Evolutionary conservation across 495 filamentous ascomycete genomes (phyloP).

Genomic region (Xylaria grammica): DNA sequence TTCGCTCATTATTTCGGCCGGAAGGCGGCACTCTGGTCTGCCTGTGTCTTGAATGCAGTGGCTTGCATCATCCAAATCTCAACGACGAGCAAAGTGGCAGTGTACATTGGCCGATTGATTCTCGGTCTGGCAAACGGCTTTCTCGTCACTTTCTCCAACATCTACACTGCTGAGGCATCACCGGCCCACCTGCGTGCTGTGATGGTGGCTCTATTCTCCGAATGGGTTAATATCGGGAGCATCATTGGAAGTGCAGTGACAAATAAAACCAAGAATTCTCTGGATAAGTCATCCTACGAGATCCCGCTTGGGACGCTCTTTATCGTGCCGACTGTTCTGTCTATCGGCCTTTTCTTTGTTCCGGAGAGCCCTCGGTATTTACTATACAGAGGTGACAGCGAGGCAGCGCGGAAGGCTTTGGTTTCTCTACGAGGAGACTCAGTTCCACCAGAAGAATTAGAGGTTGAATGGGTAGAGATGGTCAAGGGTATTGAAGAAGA

Average conservation of each 20-base stretch:
- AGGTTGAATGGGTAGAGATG: constrained; percentile 45
- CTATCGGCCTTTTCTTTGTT: constrained; percentile 54
- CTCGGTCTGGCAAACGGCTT: constrained; percentile 60
- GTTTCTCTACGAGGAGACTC: constrained; percentile 35
- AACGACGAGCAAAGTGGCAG: constrained; percentile 44
- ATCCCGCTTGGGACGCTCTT: constrained; percentile 61
- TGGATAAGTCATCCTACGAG: constrained; percentile 48
- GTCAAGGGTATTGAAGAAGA: constrained; percentile 45
- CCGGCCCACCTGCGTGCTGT: constrained; percentile 45
- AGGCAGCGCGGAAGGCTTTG: constrained; percentile 40
- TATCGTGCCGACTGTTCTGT: constrained; percentile 54
- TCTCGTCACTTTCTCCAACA: constrained; percentile 59
- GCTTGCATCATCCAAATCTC: constrained; percentile 56
- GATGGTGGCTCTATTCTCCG: constrained; percentile 55
- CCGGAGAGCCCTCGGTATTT: constrained; percentile 62
- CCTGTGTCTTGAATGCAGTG: constrained; percentile 48
- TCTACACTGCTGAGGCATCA: constrained; percentile 50
- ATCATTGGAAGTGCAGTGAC: constrained; percentile 57
- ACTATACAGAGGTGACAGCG: constrained; percentile 39
- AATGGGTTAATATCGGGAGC: constrained; percentile 54
- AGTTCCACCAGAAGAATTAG: constrained; percentile 35
- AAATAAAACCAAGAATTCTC: constrained; percentile 39
- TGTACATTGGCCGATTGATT: constrained; percentile 57
- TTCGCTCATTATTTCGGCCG: constrained; percentile 52
- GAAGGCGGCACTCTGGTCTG: constrained; percentile 51